phyloP scores from a whole-genome alignment of 495 filamentous ascomycete species.

The Hypomontagnella monticulosa region DNA sequence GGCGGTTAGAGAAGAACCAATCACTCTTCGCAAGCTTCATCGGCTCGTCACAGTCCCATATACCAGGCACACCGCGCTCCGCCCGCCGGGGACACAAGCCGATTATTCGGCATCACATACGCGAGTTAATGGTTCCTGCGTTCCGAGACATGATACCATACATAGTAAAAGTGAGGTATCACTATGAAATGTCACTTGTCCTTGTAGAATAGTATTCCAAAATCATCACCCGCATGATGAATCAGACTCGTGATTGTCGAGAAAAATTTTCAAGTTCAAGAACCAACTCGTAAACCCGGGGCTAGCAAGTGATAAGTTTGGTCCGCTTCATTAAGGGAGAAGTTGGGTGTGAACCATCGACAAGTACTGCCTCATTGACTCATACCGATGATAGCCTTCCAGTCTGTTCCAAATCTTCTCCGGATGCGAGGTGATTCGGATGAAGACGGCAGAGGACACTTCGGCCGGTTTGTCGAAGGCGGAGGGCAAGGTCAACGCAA shows the following conservation, averaged over 20 bases:
- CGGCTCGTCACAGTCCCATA: slow-evolving; percentile 29
- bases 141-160: slow-evolving; percentile 37
- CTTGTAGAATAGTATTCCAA: slow-evolving; percentile 12
- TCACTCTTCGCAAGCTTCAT: slow-evolving; percentile 10
- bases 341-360: slow-evolving; percentile 19
- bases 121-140: slow-evolving; percentile 26
- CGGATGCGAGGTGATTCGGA: slow-evolving; percentile 9
- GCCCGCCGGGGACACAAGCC: slow-evolving; percentile 23
- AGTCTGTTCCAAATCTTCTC: slow-evolving; percentile 4
- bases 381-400: slow-evolving; percentile 45
- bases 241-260: slow-evolving; percentile 27
- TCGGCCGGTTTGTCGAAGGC: not conserved
- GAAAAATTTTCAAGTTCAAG: slow-evolving; percentile 23
- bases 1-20: slow-evolving; percentile 36
- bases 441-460: slow-evolving; percentile 3
- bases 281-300: slow-evolving; percentile 13
- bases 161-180: slow-evolving; percentile 35
- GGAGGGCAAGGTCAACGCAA: slow-evolving; percentile 11
- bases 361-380: slow-evolving; percentile 35
- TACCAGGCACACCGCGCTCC: slow-evolving; percentile 27
- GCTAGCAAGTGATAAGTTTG: slow-evolving; percentile 18
- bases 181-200: slow-evolving; percentile 39
- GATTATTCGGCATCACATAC: slow-evolving; percentile 15
- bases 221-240: slow-evolving; percentile 34
- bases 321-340: slow-evolving; percentile 1